Conservation (phyloP, 176 grass and related monocot genomes). For the sorghum (Sorghum bicolor) region Sorghum_bicolor_NCBIv3 NC_012870.2:78494501-78495000, state of each 20-base stretch:
- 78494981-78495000: constrained; percentile 62
- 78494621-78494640: constrained; percentile 60
- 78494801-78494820: constrained; percentile 61
- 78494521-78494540: constrained; percentile 55
- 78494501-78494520: constrained; percentile 65
- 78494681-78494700: constrained; percentile 65
- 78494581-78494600: constrained; percentile 20
- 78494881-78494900: constrained; percentile 56
- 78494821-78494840: constrained; percentile 28
- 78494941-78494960: constrained; percentile 59
- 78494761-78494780: constrained; percentile 69
- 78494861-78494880: constrained; percentile 60
- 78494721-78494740: constrained; percentile 79
- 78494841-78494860: constrained; percentile 82
- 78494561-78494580: constrained; percentile 34
- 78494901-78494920: constrained; percentile 55
- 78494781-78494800: constrained; percentile 73
- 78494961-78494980: constrained; percentile 62
- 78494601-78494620: constrained; percentile 73
- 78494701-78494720: constrained; percentile 74
- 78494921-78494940: constrained; percentile 40
- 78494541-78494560: constrained; percentile 45
- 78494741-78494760: constrained; percentile 83
- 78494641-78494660: constrained; percentile 59
- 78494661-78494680: constrained; percentile 45